Conservation (phyloP, 192 early-diverging fungal genomes). For the Coemansia sp. region DNA sequence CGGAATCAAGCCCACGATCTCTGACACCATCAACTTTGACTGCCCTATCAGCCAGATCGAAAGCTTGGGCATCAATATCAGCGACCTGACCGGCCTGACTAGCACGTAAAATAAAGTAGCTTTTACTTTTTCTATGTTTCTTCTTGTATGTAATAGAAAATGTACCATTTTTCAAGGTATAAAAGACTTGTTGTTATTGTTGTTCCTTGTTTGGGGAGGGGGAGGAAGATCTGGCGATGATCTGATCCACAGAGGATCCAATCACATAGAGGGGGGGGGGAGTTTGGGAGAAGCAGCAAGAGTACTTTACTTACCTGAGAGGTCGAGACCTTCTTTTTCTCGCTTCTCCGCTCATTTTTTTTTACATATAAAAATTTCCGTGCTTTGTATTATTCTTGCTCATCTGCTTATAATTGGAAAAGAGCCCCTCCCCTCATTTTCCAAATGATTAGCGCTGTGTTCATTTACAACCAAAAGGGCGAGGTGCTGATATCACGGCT, state of each 20-base stretch:
- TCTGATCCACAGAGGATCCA: not conserved
- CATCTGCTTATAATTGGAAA: not conserved
- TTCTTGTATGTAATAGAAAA: too few relatives aligned
- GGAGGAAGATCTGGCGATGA: too few relatives aligned
- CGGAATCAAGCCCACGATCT: constrained; percentile 54
- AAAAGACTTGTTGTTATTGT: too few relatives aligned
- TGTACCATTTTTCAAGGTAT: too few relatives aligned
- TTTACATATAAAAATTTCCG: too few relatives aligned
- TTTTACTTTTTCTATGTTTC: too few relatives aligned
- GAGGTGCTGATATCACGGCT: constrained; percentile 96
- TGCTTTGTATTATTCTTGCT: not conserved
- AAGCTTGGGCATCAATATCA: constrained; percentile 48
- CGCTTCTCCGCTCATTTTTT: too few relatives aligned
- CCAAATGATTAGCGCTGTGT: constrained; percentile 88
- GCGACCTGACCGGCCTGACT: constrained; percentile 40
- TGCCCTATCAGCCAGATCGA: constrained; percentile 50
- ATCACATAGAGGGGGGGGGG: not conserved
- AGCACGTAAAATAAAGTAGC: too few relatives aligned
- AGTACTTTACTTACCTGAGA: too few relatives aligned
- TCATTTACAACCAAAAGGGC: constrained; percentile 98
- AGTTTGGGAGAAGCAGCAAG: not conserved
- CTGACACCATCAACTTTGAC: constrained; percentile 43
- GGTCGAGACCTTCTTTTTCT: not conserved
- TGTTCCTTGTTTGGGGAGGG: too few relatives aligned
- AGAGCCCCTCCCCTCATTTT: not conserved